phyloP scores from a whole-genome alignment of 2,329 filamentous ascomycete genomes.

The Waltergamsia citrina region DNA sequence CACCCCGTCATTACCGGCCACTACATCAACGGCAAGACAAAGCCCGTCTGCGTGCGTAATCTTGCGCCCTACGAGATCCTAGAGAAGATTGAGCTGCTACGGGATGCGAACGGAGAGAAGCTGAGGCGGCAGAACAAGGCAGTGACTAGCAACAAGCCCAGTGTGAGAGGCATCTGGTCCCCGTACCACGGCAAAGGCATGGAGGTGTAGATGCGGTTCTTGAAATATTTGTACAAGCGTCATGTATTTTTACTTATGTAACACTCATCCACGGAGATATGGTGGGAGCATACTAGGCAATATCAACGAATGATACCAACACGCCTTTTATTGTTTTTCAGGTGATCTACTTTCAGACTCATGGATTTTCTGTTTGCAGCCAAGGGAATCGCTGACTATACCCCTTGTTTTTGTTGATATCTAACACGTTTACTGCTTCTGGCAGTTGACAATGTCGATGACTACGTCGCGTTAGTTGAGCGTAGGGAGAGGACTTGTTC shows the following conservation, averaged over 20 bases:
- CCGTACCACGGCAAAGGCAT: constrained; percentile 56
- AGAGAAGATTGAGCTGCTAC: constrained; percentile 65
- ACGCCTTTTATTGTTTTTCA: too few species aligned
- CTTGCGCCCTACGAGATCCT: constrained; percentile 71
- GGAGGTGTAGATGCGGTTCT: constrained; percentile 30
- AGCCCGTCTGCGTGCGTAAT: constrained; percentile 83
- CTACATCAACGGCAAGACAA: constrained; percentile 85
- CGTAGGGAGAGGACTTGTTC: neutral
- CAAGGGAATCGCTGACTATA: too few species aligned
- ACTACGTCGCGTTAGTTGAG: constrained; percentile 24
- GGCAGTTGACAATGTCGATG: constrained; percentile 50
- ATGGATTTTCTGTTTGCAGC: too few species aligned
- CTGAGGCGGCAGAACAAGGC: constrained; percentile 54
- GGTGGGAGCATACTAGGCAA: neutral
- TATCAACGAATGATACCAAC: neutral
- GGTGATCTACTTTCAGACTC: too few species aligned
- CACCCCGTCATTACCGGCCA: constrained; percentile 84
- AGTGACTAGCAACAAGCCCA: constrained; percentile 53
- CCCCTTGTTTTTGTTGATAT: neutral
- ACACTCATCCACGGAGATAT: neutral
- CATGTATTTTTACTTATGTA: constrained; percentile 1
- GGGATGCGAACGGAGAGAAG: constrained; percentile 69
- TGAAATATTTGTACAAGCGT: neutral
- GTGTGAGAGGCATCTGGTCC: constrained; percentile 62
- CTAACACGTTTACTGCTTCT: constrained; percentile 32